phyloP scores from a whole-genome alignment of 345 rosid genomes.

The Zanthoxylum bungeanum region DNA sequence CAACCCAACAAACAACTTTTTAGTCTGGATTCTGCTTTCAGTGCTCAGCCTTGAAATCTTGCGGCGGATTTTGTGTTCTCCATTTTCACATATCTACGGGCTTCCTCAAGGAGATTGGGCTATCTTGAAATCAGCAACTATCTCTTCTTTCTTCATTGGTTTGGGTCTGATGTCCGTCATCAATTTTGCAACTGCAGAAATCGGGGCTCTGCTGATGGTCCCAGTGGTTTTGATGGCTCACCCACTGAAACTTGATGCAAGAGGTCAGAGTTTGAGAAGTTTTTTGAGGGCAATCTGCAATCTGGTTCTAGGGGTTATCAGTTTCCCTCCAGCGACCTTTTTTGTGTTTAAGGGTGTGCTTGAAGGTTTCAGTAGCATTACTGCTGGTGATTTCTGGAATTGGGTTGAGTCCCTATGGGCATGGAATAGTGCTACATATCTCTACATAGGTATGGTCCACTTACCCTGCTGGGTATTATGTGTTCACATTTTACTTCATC shows the following conservation, averaged over 20 bases:
- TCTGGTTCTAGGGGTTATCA: constrained; percentile 38
- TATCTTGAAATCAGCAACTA: constrained; percentile 75
- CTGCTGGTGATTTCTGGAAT: constrained; percentile 70
- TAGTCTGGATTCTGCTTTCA: constrained; percentile 61
- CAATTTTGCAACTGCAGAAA: constrained; percentile 87
- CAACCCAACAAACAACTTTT: constrained; percentile 47
- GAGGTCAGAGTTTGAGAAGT: no score
- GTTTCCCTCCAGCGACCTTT: constrained; percentile 66
- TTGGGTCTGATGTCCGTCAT: constrained; percentile 85
- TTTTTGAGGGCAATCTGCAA: constrained; percentile 46
- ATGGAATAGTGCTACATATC: constrained; percentile 95
- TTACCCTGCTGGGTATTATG: constrained; percentile 61
- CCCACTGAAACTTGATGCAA: constrained; percentile 59
- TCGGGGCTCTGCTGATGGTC: constrained; percentile 78
- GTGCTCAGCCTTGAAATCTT: constrained; percentile 44
- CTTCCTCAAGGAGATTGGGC: constrained; percentile 54
- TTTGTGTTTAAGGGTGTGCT: constrained; percentile 44
- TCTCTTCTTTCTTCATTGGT: constrained; percentile 74
- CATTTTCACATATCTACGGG: constrained; percentile 22
- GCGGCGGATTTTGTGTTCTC: constrained; percentile 45
- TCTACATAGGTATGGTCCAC: constrained; percentile 77
- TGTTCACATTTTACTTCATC: constrained; percentile 53
- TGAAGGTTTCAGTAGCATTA: constrained; percentile 38
- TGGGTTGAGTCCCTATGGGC: constrained; percentile 88
- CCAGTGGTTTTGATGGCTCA: constrained; percentile 73